Evolutionary conservation across 1,284 basidiomycete genomes (phyloP).

Genomic region (Fomitopsis schrenkii): DNA sequence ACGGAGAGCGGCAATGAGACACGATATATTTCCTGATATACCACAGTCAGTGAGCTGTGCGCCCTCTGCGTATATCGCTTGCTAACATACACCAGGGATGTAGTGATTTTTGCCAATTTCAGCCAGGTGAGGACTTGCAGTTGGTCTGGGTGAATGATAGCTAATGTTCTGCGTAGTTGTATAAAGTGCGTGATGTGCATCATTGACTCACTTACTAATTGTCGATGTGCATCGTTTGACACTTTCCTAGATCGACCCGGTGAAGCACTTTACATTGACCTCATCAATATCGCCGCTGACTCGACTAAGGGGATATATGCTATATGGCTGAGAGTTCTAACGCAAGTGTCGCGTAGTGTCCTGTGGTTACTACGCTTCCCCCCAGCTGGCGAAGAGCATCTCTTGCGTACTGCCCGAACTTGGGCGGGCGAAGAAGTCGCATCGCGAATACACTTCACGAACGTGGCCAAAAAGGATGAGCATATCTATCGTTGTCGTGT

Average conservation of each 20-base stretch:
- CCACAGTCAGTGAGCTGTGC: slow-evolving; percentile 31
- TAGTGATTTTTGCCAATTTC: slow-evolving; percentile 60
- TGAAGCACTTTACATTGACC: slow-evolving; percentile 17
- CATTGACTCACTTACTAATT: not conserved
- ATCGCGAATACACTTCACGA: slow-evolving; percentile 51
- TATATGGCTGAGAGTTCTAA: slow-evolving; percentile 53
- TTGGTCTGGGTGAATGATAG: not conserved
- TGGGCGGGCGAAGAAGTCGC: slow-evolving; percentile 56
- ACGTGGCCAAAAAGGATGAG: slow-evolving; percentile 49
- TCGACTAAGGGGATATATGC: slow-evolving; percentile 40
- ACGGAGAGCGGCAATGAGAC: slow-evolving; percentile 41
- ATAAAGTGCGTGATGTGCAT: slow-evolving; percentile 34
- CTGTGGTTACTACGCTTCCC: slow-evolving; percentile 64
- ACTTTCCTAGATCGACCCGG: slow-evolving; percentile 41
- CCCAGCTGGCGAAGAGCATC: slow-evolving; percentile 48
- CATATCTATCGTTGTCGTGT: slow-evolving; percentile 53
- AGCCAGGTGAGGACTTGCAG: slow-evolving; percentile 43
- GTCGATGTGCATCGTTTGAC: not conserved
- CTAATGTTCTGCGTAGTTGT: slow-evolving; percentile 32
- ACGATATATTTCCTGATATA: slow-evolving; percentile 43
- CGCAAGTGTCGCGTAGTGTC: slow-evolving; percentile 47
- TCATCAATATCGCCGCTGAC: not conserved
- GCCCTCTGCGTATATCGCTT: not conserved
- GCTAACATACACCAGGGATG: slow-evolving; percentile 27
- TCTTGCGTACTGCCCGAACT: slow-evolving; percentile 41